phyloP scores from a whole-genome alignment of 2,329 filamentous ascomycete species.

The Talaromyces amestolkiae region DNA sequence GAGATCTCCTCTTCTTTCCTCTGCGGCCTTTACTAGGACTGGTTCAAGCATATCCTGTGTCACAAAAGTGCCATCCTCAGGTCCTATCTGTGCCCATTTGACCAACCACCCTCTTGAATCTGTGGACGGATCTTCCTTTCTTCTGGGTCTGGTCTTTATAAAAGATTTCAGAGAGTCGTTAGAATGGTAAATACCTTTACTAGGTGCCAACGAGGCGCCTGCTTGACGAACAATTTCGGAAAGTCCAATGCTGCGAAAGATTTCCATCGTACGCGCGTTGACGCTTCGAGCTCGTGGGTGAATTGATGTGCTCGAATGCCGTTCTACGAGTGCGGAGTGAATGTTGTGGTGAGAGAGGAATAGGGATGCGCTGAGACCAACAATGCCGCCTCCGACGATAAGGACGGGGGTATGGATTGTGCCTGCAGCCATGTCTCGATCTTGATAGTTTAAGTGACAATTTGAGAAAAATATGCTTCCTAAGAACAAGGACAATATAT shows the following conservation, averaged over 20 bases:
- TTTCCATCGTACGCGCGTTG: slow-evolving; percentile 18
- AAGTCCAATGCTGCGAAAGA: slow-evolving; percentile 14
- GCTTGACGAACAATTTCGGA: slow-evolving; percentile 10
- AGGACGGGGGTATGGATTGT: slow-evolving; percentile 12
- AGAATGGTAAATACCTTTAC: slow-evolving; percentile 1
- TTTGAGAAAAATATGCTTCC: neutral
- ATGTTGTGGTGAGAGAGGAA: slow-evolving; percentile 13
- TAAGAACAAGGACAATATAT: neutral
- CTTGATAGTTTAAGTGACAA: too few relatives aligned
- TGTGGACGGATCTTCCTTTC: neutral
- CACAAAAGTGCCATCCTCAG: slow-evolving; percentile 16
- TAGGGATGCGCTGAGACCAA: slow-evolving; percentile 12
- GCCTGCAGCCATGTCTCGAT: neutral
- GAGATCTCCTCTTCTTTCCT: slow-evolving; percentile 9
- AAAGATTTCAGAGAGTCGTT: neutral
- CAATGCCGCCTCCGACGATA: slow-evolving; percentile 15
- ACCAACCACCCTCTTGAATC: neutral
- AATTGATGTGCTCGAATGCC: slow-evolving; percentile 12
- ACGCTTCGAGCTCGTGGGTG: slow-evolving; percentile 18
- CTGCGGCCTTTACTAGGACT: slow-evolving; percentile 6
- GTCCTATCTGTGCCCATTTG: slow-evolving; percentile 1
- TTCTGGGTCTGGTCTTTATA: slow-evolving; percentile 3
- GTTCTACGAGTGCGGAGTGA: slow-evolving; percentile 12
- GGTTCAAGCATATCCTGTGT: slow-evolving; percentile 19
- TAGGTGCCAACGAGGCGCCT: slow-evolving; percentile 5